A percentile compares a stretch with the other conserved stretches of the same genome.
phyloP scores from a whole-genome alignment of 345 rosid genomes.

The Boechera retrofracta region DNA sequence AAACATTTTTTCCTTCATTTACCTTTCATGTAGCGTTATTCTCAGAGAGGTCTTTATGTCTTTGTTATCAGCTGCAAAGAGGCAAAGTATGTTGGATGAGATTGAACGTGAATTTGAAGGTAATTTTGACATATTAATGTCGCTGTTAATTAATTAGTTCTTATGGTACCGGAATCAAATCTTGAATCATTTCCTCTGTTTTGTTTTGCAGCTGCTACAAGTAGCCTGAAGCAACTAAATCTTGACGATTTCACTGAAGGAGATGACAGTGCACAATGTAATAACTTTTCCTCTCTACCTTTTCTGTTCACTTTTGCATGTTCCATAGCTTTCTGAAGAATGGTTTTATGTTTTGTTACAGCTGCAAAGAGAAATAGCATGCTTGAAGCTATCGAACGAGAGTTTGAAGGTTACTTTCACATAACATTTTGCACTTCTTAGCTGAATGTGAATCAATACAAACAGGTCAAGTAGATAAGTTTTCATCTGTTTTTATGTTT shows the following conservation, averaged over 20 bases:
- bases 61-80: slow-evolving; percentile 41
- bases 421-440: slow-evolving; percentile 17
- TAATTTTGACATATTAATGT: not conserved
- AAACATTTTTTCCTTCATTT: not conserved
- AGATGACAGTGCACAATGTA: slow-evolving; percentile 36
- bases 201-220: slow-evolving; percentile 42
- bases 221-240: slow-evolving; percentile 36
- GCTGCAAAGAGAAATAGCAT: slow-evolving; percentile 41
- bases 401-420: slow-evolving; percentile 45
- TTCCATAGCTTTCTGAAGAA: slow-evolving; percentile 7
- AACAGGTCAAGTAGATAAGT: not conserved
- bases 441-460: slow-evolving; percentile 2
- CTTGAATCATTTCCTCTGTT: slow-evolving; percentile 25
- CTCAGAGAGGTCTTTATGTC: slow-evolving; percentile 17
- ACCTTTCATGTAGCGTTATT: slow-evolving; percentile 22
- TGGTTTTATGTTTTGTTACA: slow-evolving; percentile 24
- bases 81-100: slow-evolving; percentile 46
- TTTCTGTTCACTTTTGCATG: not conserved
- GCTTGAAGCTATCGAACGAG: slow-evolving; percentile 46
- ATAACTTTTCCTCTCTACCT: not conserved
- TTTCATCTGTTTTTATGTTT: slow-evolving; percentile 16
- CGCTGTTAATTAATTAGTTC: not conserved
- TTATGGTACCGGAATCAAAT: not conserved
- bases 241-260: slow-evolving; percentile 29
- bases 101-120: slow-evolving; percentile 49